These are phyloP conservation scores for Aspergillus eucalypticola DNA, from an alignment of 2,329 filamentous ascomycete species.

Conservation along the genomic window DNA sequence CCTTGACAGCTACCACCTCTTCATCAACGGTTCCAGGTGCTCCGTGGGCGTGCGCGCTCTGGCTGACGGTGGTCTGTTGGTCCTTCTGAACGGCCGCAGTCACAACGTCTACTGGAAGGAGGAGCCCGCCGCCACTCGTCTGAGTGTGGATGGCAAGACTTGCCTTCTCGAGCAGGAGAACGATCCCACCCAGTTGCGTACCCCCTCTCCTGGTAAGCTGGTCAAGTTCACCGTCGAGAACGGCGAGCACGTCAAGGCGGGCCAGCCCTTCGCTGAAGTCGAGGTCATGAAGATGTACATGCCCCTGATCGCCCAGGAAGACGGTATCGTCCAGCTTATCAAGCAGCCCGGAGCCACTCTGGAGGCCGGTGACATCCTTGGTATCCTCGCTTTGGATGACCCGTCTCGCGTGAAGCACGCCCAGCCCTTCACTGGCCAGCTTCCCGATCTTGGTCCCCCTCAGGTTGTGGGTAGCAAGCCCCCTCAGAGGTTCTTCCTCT, in stretches of 20 bases:
- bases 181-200: constrained; percentile 93
- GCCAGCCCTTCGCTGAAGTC: constrained; percentile 92
- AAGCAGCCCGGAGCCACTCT: constrained; percentile 98
- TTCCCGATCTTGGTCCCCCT: constrained; percentile 82
- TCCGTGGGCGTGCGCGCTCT: constrained; percentile 88
- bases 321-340: constrained; percentile 95
- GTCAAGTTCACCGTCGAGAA: constrained; percentile 98
- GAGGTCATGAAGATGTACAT: constrained; percentile 99
- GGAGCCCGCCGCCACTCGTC: constrained; percentile 89
- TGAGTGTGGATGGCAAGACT: constrained; percentile 97
- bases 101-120: constrained; percentile 99
- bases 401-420: constrained; percentile 96
- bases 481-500: constrained; percentile 77
- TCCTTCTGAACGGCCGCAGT: constrained; percentile 86
- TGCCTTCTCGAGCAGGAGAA: constrained; percentile 98
- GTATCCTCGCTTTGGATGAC: constrained; percentile 92
- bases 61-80: constrained; percentile 87
- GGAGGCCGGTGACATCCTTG: constrained; percentile 97
- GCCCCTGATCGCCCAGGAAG: constrained; percentile 91
- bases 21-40: constrained; percentile 98
- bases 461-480: constrained; percentile 89
- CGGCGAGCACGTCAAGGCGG: constrained; percentile 86
- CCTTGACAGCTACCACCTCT: constrained; percentile 90
- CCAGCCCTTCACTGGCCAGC: constrained; percentile 85
- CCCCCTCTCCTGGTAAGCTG: constrained; percentile 93